These are phyloP conservation scores for Fusarium oligoseptatum DNA, from an alignment of 2,329 filamentous ascomycete genomes.

Conservation along the genomic window DNA sequence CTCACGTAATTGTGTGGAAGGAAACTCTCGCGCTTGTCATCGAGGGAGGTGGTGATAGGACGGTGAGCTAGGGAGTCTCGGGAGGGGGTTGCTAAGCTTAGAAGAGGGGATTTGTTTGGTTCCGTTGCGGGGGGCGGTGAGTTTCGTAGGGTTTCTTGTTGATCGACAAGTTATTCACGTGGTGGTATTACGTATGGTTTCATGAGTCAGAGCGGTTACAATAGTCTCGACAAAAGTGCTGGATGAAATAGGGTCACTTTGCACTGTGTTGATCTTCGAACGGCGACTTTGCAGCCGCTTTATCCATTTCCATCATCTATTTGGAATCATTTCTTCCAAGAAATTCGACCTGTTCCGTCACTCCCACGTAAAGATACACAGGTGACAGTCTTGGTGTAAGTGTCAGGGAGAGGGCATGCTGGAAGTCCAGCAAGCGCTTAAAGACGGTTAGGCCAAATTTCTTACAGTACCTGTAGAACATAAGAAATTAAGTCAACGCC, in stretches of 20 bases:
- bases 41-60: background rate
- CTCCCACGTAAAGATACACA: background rate
- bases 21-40: background rate
- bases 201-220: background rate
- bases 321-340: background rate
- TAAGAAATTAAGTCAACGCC: background rate
- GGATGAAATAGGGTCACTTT: background rate
- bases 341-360: background rate
- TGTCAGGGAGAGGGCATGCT: background rate
- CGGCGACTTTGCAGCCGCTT: background rate
- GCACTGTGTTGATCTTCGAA: background rate
- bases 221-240: background rate
- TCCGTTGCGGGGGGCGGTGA: background rate
- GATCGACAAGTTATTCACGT: background rate
- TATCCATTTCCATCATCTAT: background rate
- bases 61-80: background rate
- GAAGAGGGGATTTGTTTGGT: background rate
- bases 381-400: background rate
- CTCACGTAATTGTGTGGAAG: background rate
- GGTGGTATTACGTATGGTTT: background rate
- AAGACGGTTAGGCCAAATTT: background rate
- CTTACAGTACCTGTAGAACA: background rate
- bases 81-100: slow-evolving; percentile 1
- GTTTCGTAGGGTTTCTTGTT: background rate
- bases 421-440: background rate